Evolutionary conservation across 2,329 filamentous ascomycete species (phyloP).

Genomic region (Pseudogymnoascus sp.): DNA sequence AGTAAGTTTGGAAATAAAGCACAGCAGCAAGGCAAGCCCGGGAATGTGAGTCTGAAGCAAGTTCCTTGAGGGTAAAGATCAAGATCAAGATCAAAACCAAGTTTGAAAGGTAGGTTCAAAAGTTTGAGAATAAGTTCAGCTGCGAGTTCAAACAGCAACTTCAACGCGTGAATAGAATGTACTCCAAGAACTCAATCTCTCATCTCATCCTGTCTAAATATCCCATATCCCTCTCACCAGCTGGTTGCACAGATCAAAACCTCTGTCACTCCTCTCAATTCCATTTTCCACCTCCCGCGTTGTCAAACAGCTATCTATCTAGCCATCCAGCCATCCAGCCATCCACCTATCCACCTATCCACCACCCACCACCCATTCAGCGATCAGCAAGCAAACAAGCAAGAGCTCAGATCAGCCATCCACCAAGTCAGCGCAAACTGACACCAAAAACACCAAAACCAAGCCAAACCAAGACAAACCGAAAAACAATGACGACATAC

Average conservation of each 20-base stretch:
- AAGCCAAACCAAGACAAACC: too few relatives aligned
- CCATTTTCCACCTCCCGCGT: not conserved
- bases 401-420: too few relatives aligned
- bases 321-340: not conserved
- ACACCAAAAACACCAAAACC: not conserved
- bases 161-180: not conserved
- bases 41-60: not conserved
- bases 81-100: not conserved
- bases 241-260: not conserved
- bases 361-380: too few relatives aligned
- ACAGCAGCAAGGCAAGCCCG: not conserved
- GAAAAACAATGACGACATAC: not conserved
- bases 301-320: not conserved
- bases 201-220: not conserved
- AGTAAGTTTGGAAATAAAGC: not conserved
- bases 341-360: too few relatives aligned
- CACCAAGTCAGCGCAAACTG: too few relatives aligned
- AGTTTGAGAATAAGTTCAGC: too few relatives aligned
- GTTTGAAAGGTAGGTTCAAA: not conserved
- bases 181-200: not conserved
- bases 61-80: not conserved
- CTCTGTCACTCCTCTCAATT: not conserved
- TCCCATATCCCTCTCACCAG: not conserved
- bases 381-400: too few relatives aligned
- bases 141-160: not conserved